Base-by-base conservation (phyloP, 768 basidiomycete genomes). In the Austroboletus festivus region DNA sequence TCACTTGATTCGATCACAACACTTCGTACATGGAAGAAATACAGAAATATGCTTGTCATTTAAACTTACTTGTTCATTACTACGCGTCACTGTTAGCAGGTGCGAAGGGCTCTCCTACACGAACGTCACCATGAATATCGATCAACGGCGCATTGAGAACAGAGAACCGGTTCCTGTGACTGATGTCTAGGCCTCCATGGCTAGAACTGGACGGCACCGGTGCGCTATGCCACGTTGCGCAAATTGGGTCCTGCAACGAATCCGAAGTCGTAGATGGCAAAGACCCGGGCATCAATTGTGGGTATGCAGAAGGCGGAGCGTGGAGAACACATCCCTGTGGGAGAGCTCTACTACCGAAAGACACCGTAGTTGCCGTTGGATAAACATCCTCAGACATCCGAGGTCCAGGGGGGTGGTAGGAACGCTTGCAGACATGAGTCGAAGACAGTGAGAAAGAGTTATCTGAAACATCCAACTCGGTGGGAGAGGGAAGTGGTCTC, bases 241-340 rank as follows among this genome's bases (percentile, higher is more conserved):
- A 6, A 33, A 5, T 28, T 11, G 44, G 20, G 19, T 22, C 33
- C 45, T 38, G 47, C 33, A 18, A 24, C 8, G 31, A 28, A 26
- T 42, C 47, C 21, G 20, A 4, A n/a, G 18, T 38, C 12, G 15
- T 12, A 34, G 52, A 28, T 18, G 56, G 50, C 20, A 64, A 45
- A 19, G 61, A 53, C 22, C 63, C 63, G 16, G 63, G 63, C 63
- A 64, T 64, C 16, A 53, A 42, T 33, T 63, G 58, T 2, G 63
- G 63, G 47, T 64, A 65, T 15, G 56, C 58, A 30, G 54, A 60
- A 24, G 42, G 38, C 12, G 60, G 60, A 18, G 62, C 63, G 19
- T 47, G 63, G 22, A 50, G 49, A 30, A 62, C 38, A 8, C 43
- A n/a, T 18, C 48, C 45, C 19, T 48, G 53, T 11, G 13, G 5